phyloP scores from a whole-genome alignment of 2,329 filamentous ascomycete species.

The Clonostachys rosea region DNA sequence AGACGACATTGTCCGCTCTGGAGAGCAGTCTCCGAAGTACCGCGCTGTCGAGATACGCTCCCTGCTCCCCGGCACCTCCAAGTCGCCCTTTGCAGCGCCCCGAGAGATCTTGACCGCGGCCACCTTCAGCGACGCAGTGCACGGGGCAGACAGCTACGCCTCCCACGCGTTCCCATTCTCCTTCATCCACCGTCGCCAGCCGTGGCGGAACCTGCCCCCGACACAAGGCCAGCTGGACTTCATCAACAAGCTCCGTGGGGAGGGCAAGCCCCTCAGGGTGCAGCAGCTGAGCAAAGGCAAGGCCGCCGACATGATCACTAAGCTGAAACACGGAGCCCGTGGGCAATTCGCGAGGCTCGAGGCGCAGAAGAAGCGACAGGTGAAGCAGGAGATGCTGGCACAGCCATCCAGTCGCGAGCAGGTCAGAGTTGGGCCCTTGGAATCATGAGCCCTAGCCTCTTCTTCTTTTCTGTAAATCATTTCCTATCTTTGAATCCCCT shows the following conservation, averaged over 20 bases:
- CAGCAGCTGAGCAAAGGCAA: slow-evolving; percentile 70
- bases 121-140: slow-evolving; percentile 71
- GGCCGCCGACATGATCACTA: slow-evolving; percentile 88
- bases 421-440: slow-evolving; percentile 52
- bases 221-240: slow-evolving; percentile 62
- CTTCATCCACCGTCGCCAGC: slow-evolving; percentile 61
- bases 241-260: slow-evolving; percentile 59
- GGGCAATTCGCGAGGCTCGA: slow-evolving; percentile 53
- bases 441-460: too few species aligned
- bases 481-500: too few species aligned
- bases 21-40: slow-evolving; percentile 20
- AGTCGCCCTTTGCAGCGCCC: slow-evolving; percentile 63
- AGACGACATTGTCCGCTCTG: slow-evolving; percentile 9
- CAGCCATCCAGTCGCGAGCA: slow-evolving; percentile 41
- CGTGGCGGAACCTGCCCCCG: slow-evolving; percentile 68
- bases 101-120: slow-evolving; percentile 60
- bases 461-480: too few species aligned
- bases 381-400: slow-evolving; percentile 24
- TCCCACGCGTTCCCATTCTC: slow-evolving; percentile 57
- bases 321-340: slow-evolving; percentile 77
- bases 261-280: slow-evolving; percentile 45
- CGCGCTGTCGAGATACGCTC: slow-evolving; percentile 42
- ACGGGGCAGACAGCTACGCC: slow-evolving; percentile 81
- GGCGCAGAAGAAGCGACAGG: slow-evolving; percentile 43
- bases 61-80: slow-evolving; percentile 35